Evolutionary conservation across 106 monocot genomes (phyloP), one percentile per base, ranked within the genome.

Genomic region (Posidonia australis): DNA sequence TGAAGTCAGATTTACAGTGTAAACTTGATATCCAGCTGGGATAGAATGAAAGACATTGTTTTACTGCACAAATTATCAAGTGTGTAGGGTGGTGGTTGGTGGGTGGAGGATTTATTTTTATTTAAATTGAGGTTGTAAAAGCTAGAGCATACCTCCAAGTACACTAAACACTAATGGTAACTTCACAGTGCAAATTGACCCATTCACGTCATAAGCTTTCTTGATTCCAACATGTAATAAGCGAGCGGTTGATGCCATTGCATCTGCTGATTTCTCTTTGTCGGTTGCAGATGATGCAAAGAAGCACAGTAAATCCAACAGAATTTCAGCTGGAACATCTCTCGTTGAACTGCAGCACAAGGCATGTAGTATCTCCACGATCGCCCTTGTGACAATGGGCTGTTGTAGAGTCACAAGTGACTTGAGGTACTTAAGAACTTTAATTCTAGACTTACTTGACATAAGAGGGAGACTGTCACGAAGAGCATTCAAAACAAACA

Each of bases 351-450:
- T 73, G 26, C 42, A 67, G 77, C 87, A 84, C 64, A 87, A 70
- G 66, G 82, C 49, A 25, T 87, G 81, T 61, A 96, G 53, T 69
- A 85, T 75, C 59, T 87, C 90, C 84, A 87, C 77, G 64, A 96
- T 75, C 18, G 62, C 64, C 79, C 77, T 82, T 46, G 90, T 90
- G 28, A 90, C 82, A 54, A 90, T 77, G 28, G 82, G 72, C 54
- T 90, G 82, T 32, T 53, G 65, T 65, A 96, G 28, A 24, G 72
- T 76, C 64, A 86, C 54, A 17, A 96, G 72, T 20, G 74, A 54
- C 49, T 80, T 87, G 66, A 72, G 87, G 57, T 78, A 87, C 23
- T 76, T 80, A 70, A 96, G 51, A 62, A 85, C 77, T 22, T 48
- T 69, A 23, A 65, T 81, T 44, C 68, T 77, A 11, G 66, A 75